Conservation (phyloP, 2,329 filamentous ascomycete genomes). For the Cylindrodendrum hubeiense region DNA sequence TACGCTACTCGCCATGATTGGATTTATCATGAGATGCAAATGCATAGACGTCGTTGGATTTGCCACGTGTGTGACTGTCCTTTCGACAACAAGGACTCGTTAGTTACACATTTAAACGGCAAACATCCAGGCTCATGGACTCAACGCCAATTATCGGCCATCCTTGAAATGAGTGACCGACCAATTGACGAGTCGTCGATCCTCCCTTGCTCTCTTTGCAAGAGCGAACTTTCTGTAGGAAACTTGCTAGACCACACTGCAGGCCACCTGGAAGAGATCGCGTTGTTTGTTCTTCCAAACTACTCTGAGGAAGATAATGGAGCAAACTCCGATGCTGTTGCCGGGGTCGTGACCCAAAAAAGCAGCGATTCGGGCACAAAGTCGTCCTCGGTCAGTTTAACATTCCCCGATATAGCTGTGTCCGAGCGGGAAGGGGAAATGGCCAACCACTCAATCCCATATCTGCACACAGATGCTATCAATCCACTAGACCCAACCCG, state of each 20-base stretch:
- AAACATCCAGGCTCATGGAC: neutral
- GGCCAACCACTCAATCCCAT: too few species aligned
- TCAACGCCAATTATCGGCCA: neutral
- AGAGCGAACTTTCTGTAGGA: neutral
- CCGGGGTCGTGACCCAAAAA: neutral
- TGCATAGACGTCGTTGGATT: neutral
- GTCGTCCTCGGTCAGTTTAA: neutral
- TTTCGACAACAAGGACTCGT: neutral
- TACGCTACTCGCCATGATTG: neutral
- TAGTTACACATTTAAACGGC: neutral
- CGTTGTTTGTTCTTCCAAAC: neutral
- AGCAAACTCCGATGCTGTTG: neutral
- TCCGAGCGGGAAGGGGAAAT: neutral
- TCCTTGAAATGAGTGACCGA: neutral
- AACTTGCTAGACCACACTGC: neutral
- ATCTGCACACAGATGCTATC: too few species aligned
- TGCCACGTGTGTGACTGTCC: neutral
- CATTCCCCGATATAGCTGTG: neutral
- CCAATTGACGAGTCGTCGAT: neutral
- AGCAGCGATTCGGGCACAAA: neutral
- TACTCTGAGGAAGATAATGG: neutral
- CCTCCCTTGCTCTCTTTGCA: neutral
- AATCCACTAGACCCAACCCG: too few species aligned
- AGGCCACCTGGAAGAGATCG: neutral
- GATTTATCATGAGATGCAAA: neutral